Percentiles rank a stretch among this genome's conserved stretches.
Conservation (phyloP, 2,329 filamentous ascomycete genomes). For the Verticillium nubilum region DNA sequence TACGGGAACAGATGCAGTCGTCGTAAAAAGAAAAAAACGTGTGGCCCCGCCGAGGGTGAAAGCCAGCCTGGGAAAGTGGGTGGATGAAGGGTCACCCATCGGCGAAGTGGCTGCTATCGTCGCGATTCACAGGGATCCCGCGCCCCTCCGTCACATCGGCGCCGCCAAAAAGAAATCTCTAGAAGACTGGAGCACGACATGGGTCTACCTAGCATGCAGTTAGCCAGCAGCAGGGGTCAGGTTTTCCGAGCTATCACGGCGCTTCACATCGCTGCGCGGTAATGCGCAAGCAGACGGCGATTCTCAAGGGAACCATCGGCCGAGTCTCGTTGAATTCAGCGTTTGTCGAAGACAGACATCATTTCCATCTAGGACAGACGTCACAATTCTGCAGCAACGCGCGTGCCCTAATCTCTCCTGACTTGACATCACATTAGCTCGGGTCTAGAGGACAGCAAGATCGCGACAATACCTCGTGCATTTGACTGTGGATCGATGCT, state of each 20-base stretch:
- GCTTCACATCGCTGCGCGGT: not conserved
- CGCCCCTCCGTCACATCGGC: not conserved
- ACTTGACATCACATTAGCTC: not conserved
- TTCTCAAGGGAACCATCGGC: not conserved
- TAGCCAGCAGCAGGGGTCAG: not conserved
- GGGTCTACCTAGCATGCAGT: not conserved
- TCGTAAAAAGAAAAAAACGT: not conserved
- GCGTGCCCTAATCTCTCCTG: not conserved
- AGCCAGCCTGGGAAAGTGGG: not conserved
- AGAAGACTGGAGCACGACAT: not conserved
- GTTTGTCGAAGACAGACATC: not conserved
- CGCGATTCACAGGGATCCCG: not conserved
- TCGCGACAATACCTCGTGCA: too few species aligned
- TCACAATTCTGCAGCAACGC: not conserved
- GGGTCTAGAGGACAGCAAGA: too few species aligned
- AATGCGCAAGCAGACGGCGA: not conserved
- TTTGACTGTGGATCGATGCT: too few species aligned
- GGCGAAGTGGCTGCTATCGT: not conserved
- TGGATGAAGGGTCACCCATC: not conserved
- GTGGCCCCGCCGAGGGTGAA: not conserved
- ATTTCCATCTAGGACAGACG: not conserved
- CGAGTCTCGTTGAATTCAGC: not conserved
- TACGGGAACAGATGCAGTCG: not conserved
- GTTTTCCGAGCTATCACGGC: not conserved
- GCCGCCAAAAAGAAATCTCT: not conserved